Evolutionary conservation across 805 yeast genomes (phyloP), one percentile per base, ranked within the genome.

Genomic region (Metschnikowia anglica): DNA sequence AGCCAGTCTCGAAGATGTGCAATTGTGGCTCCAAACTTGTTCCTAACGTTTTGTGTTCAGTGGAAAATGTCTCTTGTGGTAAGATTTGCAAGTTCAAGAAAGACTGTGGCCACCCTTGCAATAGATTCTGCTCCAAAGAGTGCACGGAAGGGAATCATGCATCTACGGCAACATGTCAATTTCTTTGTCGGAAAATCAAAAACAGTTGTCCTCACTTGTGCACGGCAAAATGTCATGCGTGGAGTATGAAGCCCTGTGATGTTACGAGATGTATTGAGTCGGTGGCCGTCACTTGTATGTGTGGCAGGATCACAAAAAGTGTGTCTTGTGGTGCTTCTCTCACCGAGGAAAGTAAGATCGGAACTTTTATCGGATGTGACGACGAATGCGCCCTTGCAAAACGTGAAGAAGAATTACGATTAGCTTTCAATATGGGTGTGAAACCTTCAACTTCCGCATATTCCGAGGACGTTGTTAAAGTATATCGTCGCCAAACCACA

Each of bases 181-280:
- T 77, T 13, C 58, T 62, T 3, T 89, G 97, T 67, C 75, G 74
- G 11, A 70, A 70, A 46, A 58, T 64, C 27, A 70, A 80, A 48
- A 52, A 50, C 3, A 59, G 66, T 10, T 89, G 97, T 63, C 84
- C 84, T 1, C 97, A 89, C 63, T 56, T 61, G 35, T 86, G 95
- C 62, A 66, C 61, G 24, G 60, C 68, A 15, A 68, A 68, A 41
- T 89, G 97, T 55, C 97, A 89, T 63, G 71, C 39, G 27, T 74
- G 42, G 70, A 77, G 43, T 37, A 56, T 61, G 17, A 34, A 49
- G 10, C 49, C 71, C 20, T 81, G 91, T 51, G 85, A 79, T 55
- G 52, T 65, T 4, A 47, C 65, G 43, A 70, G 73, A 16, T 85
- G 95, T 60, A 53, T 63, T 3, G 80, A 74, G 20, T 48, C 53